A percentile compares a stretch with the other conserved stretches of the same genome.
Conservation (phyloP, 2,329 filamentous ascomycete genomes). For the Cladophialophora immunda region DNA sequence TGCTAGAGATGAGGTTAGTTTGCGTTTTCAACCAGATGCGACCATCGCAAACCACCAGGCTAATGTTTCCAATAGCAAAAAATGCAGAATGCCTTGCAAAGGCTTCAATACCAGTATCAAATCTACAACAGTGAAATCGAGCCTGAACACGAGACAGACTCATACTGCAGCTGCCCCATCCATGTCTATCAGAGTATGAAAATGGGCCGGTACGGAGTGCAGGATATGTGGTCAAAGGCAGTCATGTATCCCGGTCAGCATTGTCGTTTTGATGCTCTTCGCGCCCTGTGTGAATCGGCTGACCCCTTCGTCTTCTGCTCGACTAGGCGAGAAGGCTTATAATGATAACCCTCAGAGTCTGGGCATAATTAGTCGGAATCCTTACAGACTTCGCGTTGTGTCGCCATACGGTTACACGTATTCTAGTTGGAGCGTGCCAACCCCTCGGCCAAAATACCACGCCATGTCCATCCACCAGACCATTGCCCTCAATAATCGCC, state of each 20-base stretch:
- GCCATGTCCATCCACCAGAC: slow-evolving; percentile 48
- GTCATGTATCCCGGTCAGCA: slow-evolving; percentile 57
- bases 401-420: slow-evolving; percentile 49
- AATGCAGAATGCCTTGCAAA: slow-evolving; percentile 55
- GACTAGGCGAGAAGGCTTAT: slow-evolving; percentile 41
- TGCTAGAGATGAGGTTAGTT: slow-evolving; percentile 50
- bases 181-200: slow-evolving; percentile 52
- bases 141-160: slow-evolving; percentile 56
- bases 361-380: slow-evolving; percentile 46
- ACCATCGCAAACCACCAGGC: neutral
- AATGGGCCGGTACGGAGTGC: slow-evolving; percentile 48
- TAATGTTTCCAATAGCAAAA: slow-evolving; percentile 46
- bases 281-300: neutral
- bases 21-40: neutral
- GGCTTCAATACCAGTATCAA: slow-evolving; percentile 49
- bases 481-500: slow-evolving; percentile 47
- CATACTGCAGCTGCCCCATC: slow-evolving; percentile 52
- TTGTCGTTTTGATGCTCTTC: neutral
- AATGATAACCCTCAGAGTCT: slow-evolving; percentile 41
- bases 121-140: slow-evolving; percentile 60
- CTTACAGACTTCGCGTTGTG: slow-evolving; percentile 45
- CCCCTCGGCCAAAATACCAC: slow-evolving; percentile 46
- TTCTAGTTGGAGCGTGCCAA: slow-evolving; percentile 36
- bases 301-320: neutral
- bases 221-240: slow-evolving; percentile 55